These are phyloP conservation scores for Elymus sibiricus DNA, from an alignment of 176 grass and related monocot species.

Conservation along the genomic window DNA sequence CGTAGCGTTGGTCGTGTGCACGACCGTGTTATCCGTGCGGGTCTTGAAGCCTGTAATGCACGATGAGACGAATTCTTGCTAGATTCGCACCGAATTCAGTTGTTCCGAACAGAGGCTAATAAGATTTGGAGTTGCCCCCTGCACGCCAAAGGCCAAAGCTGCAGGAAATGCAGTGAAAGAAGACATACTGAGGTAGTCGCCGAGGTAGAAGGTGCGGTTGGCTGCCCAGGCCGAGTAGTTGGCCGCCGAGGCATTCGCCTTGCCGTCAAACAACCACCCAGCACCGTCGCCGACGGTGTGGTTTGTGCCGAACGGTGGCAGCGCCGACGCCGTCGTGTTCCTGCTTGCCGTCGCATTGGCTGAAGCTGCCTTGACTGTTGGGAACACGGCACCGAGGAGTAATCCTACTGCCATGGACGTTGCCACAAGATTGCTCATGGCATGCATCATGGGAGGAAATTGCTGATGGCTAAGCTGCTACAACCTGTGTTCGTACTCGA, in stretches of 20 bases:
- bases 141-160: background rate
- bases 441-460: background rate
- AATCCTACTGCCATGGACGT: background rate
- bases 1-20: constrained; percentile 54
- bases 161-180: background rate
- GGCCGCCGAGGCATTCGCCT: constrained; percentile 40
- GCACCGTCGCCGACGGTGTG: constrained; percentile 58
- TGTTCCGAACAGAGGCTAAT: background rate
- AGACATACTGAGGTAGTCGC: constrained; percentile 69
- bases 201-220: constrained; percentile 64
- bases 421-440: background rate
- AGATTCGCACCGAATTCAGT: too few species aligned
- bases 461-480: background rate
- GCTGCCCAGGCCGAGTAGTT: constrained; percentile 73
- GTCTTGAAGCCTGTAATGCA: constrained; percentile 41
- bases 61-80: background rate
- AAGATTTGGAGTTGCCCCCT: background rate
- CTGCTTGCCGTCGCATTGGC: background rate
- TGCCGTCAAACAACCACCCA: constrained; percentile 70
- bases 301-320: constrained; percentile 38
- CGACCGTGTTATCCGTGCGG: constrained; percentile 44
- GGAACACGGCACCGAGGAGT: background rate
- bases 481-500: background rate
- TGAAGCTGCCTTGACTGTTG: background rate
- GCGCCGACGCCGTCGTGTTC: background rate